Percentiles rank a stretch among this genome's conserved stretches.
phyloP scores from a whole-genome alignment of 2,329 filamentous ascomycete genomes.

The Thelonectria olida region DNA sequence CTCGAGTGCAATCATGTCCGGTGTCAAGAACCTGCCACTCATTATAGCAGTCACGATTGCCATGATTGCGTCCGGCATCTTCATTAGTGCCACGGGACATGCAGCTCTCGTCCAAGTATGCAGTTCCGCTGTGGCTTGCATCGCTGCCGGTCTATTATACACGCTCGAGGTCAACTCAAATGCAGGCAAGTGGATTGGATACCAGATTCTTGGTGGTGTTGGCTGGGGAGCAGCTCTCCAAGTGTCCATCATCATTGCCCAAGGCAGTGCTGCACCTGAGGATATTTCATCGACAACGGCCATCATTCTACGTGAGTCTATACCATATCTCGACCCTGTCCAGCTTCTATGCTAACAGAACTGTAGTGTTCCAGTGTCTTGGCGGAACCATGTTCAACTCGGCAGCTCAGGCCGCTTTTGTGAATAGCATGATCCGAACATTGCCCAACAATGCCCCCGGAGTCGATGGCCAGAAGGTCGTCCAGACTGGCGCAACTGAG shows the following conservation, averaged over 20 bases:
- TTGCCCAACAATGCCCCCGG: constrained; percentile 47
- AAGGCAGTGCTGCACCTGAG: constrained; percentile 48
- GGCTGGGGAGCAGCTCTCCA: constrained; percentile 57
- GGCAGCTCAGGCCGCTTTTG: constrained; percentile 56
- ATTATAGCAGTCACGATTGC: constrained; percentile 54
- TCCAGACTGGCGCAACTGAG: constrained; percentile 61
- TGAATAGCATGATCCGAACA: constrained; percentile 52
- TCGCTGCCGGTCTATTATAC: constrained; percentile 56
- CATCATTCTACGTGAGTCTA: constrained; percentile 53
- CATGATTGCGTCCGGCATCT: constrained; percentile 50
- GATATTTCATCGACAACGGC: constrained; percentile 59
- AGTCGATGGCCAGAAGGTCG: constrained; percentile 47
- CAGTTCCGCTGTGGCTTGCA: constrained; percentile 52
- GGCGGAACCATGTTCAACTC: constrained; percentile 61
- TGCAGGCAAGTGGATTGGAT: constrained; percentile 60
- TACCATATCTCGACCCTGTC: not conserved
- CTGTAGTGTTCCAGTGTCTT: constrained; percentile 56
- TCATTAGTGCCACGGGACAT: constrained; percentile 50
- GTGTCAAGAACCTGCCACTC: constrained; percentile 55
- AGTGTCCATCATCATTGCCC: constrained; percentile 60
- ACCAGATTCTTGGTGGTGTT: constrained; percentile 60
- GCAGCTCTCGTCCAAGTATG: constrained; percentile 57
- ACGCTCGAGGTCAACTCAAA: constrained; percentile 49
- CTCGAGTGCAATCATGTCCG: constrained; percentile 49
- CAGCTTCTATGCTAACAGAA: constrained; percentile 17